Evolutionary conservation across 148 eudicot species (phyloP).

Genomic region (Rhododendron henanense): DNA sequence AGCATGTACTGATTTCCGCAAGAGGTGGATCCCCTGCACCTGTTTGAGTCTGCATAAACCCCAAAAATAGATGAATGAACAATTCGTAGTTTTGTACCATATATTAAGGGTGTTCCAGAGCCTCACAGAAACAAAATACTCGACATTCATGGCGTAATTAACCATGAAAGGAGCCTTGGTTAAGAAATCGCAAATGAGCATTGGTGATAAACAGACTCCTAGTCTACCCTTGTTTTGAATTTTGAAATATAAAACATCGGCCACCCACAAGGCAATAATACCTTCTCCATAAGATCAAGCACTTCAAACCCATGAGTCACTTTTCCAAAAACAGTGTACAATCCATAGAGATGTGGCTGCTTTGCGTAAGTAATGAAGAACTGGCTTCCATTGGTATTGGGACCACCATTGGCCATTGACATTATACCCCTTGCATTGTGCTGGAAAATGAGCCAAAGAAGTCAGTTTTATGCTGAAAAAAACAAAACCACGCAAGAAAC

Average conservation of each 20-base stretch:
- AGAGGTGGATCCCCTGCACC: constrained; percentile 85
- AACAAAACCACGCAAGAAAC: not conserved
- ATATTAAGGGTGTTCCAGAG: not conserved
- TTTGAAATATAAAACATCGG: not conserved
- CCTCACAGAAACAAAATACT: no score
- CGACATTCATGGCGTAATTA: not conserved
- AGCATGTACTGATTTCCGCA: constrained; percentile 93
- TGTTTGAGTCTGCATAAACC: constrained; percentile 61
- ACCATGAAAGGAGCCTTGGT: not conserved
- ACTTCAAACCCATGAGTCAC: constrained; percentile 98
- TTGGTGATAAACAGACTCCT: not conserved
- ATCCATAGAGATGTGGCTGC: constrained; percentile 93
- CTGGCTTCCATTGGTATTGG: constrained; percentile 95
- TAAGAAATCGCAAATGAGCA: not conserved
- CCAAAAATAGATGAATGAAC: constrained; percentile 4
- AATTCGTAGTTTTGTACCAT: not conserved
- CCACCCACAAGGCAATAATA: constrained; percentile 15
- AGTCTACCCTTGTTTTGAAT: not conserved
- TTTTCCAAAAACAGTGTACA: constrained; percentile 87
- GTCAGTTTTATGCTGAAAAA: not conserved
- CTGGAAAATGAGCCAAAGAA: constrained; percentile 31
- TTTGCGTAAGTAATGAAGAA: constrained; percentile 83
- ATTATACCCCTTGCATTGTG: constrained; percentile 89
- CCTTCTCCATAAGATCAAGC: constrained; percentile 97
- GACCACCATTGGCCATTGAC: constrained; percentile 91